Evolutionary conservation across 2,329 filamentous ascomycete genomes (phyloP), one percentile per base, ranked within the genome.

Genomic region (Pseudocercospora musae): DNA sequence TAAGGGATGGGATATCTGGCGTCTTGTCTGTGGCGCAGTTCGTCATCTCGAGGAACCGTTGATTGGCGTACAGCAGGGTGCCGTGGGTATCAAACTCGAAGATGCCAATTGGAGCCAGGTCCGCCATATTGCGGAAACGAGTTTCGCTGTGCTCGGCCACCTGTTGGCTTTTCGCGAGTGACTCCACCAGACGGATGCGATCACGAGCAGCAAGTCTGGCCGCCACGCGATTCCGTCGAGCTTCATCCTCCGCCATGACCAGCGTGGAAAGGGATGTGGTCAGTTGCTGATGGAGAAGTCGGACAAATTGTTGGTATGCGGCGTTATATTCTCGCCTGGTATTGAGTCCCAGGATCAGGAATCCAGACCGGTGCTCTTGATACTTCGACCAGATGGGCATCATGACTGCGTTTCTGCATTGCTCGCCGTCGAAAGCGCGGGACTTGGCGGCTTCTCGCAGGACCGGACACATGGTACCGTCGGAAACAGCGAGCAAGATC

Each of bases 101-200:
- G 29, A 78, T 78, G 4, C 68, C 75, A 11, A 78, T 67, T 1
- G 76, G 73, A 1, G 74, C 68, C 9, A 74, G 61, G 58, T 78
- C 76, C 1, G 76, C 75, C 66, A 78, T 77, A 2, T 70, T 66
- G 20, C 74, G 71, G 25, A 78, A 77, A 11, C 72, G 66, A 1
- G 73, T 62, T 37, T 76, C 75, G 5, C 67, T 73, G 3, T 71
- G 55, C 56, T 66, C 62, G 0, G 63, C 62, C 48, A 70, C 65
- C 44, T 67, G 64, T 29, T 66, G 62, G 18, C 60, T 64, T 9
- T 65, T 37, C 7, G 60, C 59, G 1, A 73, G 62, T 52, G 68
- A 61, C 40, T 67, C 62, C 3, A 64, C 56, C 18, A 69, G 29
- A 9, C 56, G 59, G 3, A 53, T 56, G 25, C 55, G 55, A 8